Evolutionary conservation across 805 yeast genomes (phyloP).

Genomic region (Metschnikowia peoriensis): DNA sequence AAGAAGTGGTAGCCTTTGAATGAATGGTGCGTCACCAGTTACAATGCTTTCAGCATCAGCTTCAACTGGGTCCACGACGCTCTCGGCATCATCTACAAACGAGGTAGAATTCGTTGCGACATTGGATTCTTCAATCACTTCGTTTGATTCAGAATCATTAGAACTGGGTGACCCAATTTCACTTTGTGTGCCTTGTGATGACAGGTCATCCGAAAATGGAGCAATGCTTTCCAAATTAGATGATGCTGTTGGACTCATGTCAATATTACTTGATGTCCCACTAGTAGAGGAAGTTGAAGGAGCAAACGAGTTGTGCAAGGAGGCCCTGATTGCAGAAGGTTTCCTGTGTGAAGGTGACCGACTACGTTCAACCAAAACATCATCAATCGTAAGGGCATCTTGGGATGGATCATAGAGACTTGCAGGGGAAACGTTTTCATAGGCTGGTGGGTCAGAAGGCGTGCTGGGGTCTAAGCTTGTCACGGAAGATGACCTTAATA

Average conservation of each 20-base stretch:
- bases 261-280: conserved; percentile 3
- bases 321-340: conserved; percentile 26
- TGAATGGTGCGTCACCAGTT: conserved; percentile 22
- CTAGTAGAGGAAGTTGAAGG: conserved; percentile 14
- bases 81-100: background rate
- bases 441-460: conserved; percentile 33
- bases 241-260: background rate
- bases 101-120: background rate
- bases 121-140: background rate
- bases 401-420: background rate
- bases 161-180: background rate
- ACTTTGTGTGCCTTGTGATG: conserved; percentile 1
- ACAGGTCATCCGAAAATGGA: conserved; percentile 1
- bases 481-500: conserved; percentile 37
- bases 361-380: conserved; percentile 20
- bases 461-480: conserved; percentile 34
- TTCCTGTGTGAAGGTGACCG: conserved; percentile 8
- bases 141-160: background rate
- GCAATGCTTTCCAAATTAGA: background rate
- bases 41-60: conserved; percentile 15
- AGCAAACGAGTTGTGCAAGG: conserved; percentile 35
- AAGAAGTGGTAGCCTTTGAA: conserved; percentile 28
- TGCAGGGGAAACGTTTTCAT: conserved; percentile 12
- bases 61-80: background rate
- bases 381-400: conserved; percentile 25